Evolutionary conservation across 306 rosid species (phyloP).

Genomic region (Castanopsis chinensis): DNA sequence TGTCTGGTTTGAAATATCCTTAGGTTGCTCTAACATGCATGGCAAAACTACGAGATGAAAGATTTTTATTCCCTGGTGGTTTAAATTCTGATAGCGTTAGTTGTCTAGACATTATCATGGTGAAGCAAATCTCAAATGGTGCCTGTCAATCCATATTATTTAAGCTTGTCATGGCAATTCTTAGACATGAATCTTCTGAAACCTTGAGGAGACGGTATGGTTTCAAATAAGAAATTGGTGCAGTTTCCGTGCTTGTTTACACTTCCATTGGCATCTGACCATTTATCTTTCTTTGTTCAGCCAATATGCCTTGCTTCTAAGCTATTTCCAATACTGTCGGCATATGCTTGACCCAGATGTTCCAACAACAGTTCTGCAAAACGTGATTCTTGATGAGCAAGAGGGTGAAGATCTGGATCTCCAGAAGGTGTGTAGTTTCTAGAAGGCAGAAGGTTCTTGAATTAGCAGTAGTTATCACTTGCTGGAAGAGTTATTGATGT

Average conservation of each 20-base stretch:
- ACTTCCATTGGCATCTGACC: constrained; percentile 39
- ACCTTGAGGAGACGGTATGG: constrained; percentile 91
- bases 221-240: constrained; percentile 9
- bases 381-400: constrained; percentile 72
- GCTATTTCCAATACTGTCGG: constrained; percentile 95
- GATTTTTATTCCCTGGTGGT: constrained; percentile 79
- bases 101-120: constrained; percentile 78
- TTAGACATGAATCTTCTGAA: constrained; percentile 89
- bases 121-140: constrained; percentile 86
- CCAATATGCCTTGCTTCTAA: constrained; percentile 88
- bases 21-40: constrained; percentile 96
- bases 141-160: constrained; percentile 89
- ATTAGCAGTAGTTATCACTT: background rate
- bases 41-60: constrained; percentile 95
- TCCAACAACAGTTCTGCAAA: constrained; percentile 83
- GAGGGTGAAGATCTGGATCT: constrained; percentile 85
- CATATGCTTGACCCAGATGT: constrained; percentile 89
- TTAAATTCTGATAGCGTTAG: constrained; percentile 68
- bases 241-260: constrained; percentile 22
- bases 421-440: constrained; percentile 61
- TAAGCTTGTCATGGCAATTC: constrained; percentile 78
- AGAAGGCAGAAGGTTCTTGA: background rate
- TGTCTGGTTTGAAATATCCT: constrained; percentile 16
- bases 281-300: constrained; percentile 47
- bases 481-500: background rate